Evolutionary conservation across 2,329 filamentous ascomycete species (phyloP).

Genomic region (Fusarium lateritium): DNA sequence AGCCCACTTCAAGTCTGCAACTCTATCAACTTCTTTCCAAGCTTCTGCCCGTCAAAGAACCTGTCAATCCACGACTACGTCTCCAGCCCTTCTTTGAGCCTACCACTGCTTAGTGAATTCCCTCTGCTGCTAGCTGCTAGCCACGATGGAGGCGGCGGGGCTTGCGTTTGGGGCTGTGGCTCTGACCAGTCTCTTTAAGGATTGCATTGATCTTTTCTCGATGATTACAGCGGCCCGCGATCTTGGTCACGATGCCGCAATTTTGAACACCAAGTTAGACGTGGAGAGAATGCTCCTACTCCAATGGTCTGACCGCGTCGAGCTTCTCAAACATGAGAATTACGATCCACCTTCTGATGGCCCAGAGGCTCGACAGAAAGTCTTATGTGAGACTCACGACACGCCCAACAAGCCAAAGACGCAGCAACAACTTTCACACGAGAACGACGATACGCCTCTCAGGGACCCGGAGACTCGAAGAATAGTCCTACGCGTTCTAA

Average conservation of each 20-base stretch:
- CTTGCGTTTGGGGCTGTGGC: background rate
- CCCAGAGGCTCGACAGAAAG: too few species aligned
- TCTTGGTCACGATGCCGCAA: fast-evolving
- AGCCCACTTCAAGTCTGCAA: too few species aligned
- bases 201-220: background rate
- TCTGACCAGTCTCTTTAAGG: background rate
- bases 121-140: too few species aligned
- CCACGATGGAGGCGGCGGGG: background rate
- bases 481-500: background rate
- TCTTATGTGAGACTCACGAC: too few species aligned
- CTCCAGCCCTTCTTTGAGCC: too few species aligned
- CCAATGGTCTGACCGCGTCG: background rate
- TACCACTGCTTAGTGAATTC: too few species aligned
- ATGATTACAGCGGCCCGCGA: background rate
- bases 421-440: too few species aligned
- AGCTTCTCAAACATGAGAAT: background rate
- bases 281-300: background rate
- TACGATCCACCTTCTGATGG: too few species aligned
- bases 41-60: too few species aligned
- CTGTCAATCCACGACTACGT: too few species aligned
- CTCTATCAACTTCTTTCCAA: too few species aligned
- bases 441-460: fast-evolving
- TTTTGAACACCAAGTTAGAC: background rate
- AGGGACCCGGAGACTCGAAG: fast-evolving
- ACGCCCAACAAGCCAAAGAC: too few species aligned